Base-by-base conservation (phyloP, 768 basidiomycete species). In the Lactifluus hygrophoroides region DNA sequence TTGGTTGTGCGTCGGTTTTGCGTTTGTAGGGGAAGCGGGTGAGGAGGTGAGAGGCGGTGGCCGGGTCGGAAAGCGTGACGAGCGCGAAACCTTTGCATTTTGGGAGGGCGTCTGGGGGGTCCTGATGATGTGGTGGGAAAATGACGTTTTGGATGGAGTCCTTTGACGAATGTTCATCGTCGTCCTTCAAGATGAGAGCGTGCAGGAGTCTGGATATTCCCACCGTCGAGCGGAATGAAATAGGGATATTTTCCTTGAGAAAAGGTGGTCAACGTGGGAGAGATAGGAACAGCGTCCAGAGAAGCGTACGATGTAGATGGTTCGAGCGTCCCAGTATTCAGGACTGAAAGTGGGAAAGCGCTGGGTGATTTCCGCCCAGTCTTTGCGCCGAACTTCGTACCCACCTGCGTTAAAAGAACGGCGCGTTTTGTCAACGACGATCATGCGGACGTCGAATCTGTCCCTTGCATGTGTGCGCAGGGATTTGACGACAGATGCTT, bases 61-160 rank as follows among this genome's bases (percentile, higher is more conserved):
- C 68, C 1, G 66, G 35, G 5, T 69, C 57, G 2, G 73, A 68
- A 44, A 91, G 72, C 0, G 81, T 81, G 54, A 91, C 72, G 28
- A 92, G 78, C 0, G 88, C 87, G 61, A 90, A 91, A 1, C 86
- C 86, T 73, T 86, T 90, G 69, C 79, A 85, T 54, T 77, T 79
- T 2, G 85, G 81, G 14, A 71, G 63, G 25, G 78, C 76, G 2
- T 71, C 80, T 14, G 80, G 77, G 51, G 75, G 75, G 66, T 88
- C 86, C 48, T 79, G 76, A 66, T 84, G 79, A 64, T 90, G 86
- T 0, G 80, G 74, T 13, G 84, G 86, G 27, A 88, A 74, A 1
- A 70, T 60, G 42, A 92, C 73, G 37, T 68, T 62, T 66, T 90
- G 83, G 5, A 90, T 21, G 66, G 43, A 5, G 45, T 42, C 34